Conservation (phyloP, 768 basidiomycete genomes). For the Kwoniella sp. region DNA sequence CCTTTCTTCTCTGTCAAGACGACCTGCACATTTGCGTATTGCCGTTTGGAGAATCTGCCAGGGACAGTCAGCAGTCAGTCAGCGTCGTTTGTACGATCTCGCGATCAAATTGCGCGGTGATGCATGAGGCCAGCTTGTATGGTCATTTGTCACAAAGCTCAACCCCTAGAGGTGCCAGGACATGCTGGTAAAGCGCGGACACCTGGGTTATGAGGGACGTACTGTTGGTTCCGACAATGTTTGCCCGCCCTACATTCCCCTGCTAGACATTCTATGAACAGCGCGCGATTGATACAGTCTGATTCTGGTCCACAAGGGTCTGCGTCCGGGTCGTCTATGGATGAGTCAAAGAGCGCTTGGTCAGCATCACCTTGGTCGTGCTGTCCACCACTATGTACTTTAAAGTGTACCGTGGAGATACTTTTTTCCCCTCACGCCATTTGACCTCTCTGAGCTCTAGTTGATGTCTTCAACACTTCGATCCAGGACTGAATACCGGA, state of each 20-base stretch:
- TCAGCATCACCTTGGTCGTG: too few relatives aligned
- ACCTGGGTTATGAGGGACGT: slow-evolving; percentile 37
- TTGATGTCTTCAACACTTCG: too few relatives aligned
- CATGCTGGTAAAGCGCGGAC: background rate
- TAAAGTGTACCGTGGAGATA: too few relatives aligned
- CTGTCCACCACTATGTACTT: too few relatives aligned
- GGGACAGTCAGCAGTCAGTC: slow-evolving; percentile 5
- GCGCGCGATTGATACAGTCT: slow-evolving; percentile 95
- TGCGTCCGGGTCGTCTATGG: slow-evolving; percentile 62
- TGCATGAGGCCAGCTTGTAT: too few relatives aligned
- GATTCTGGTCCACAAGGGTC: slow-evolving; percentile 81
- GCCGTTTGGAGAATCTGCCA: slow-evolving; percentile 77
- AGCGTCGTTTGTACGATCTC: background rate
- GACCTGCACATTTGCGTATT: slow-evolving; percentile 85
- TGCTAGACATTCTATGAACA: slow-evolving; percentile 92
- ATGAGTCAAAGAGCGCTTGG: too few relatives aligned
- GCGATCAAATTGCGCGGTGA: too few relatives aligned
- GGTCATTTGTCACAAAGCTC: too few relatives aligned
- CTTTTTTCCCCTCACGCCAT: too few relatives aligned
- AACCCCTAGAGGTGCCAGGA: background rate
- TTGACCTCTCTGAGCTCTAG: too few relatives aligned
- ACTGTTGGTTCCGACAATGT: slow-evolving; percentile 94
- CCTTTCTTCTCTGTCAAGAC: slow-evolving; percentile 95
- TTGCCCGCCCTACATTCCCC: slow-evolving; percentile 81
- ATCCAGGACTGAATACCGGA: too few relatives aligned